These are phyloP conservation scores for Sporothrix brunneoviolacea DNA, from an alignment of 2,329 filamentous ascomycete species.

Conservation along the genomic window DNA sequence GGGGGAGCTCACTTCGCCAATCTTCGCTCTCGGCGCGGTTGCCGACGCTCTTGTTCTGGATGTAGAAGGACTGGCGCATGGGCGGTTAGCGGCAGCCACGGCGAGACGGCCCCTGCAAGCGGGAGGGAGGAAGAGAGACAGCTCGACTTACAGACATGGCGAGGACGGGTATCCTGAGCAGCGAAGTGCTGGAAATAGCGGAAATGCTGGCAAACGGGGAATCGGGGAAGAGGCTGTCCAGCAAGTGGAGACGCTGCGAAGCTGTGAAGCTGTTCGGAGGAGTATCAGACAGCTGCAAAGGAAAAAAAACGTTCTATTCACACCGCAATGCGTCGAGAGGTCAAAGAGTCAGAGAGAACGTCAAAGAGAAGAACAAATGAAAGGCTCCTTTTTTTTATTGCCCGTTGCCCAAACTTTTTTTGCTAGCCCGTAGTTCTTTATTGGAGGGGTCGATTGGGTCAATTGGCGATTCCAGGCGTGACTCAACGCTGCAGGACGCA, in stretches of 20 bases:
- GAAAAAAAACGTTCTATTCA: conserved; percentile 14
- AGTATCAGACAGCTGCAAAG: neutral
- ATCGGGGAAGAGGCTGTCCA: neutral
- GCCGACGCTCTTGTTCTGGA: conserved; percentile 72
- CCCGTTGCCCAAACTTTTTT: conserved; percentile 3
- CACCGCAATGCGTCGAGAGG: conserved; percentile 26
- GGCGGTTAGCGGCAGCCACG: neutral
- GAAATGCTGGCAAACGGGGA: no score
- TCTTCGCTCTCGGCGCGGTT: conserved; percentile 69
- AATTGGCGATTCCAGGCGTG: no score
- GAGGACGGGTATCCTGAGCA: neutral
- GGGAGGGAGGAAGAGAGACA: neutral
- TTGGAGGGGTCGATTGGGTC: neutral
- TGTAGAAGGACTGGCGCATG: conserved; percentile 54
- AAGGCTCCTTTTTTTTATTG: no score
- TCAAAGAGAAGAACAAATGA: conserved; percentile 2
- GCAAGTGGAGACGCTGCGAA: no score
- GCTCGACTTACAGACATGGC: conserved; percentile 30
- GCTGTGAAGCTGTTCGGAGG: neutral
- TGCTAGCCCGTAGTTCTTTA: neutral
- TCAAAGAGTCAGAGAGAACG: conserved; percentile 14
- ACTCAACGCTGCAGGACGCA: no score
- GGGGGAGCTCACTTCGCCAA: conserved; percentile 61
- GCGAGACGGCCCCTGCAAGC: conserved; percentile 4
- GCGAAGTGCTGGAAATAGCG: no score